A percentile compares a stretch with the other conserved stretches of the same genome.
phyloP scores from a whole-genome alignment of 2,329 filamentous ascomycete species.

The Diaporthe nobilis region DNA sequence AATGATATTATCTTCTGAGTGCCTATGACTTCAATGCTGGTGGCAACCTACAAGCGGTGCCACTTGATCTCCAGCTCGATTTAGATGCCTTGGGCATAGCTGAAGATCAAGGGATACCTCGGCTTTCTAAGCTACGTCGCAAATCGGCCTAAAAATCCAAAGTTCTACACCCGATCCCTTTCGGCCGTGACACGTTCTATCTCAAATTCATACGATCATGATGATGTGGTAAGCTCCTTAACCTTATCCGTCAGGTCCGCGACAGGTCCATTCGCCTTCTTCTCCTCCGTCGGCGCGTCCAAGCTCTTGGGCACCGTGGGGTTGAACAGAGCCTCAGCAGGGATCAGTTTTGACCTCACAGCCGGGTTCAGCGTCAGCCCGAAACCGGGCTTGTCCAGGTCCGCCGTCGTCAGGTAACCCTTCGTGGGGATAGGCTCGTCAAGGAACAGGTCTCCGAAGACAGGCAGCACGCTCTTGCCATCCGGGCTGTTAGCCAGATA shows the following conservation, averaged over 20 bases:
- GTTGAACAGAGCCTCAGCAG: constrained; percentile 80
- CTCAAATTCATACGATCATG: constrained; percentile 17
- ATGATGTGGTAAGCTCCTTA: constrained; percentile 50
- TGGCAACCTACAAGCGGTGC: neutral
- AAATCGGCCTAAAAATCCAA: neutral
- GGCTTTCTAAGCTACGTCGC: neutral
- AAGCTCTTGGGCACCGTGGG: constrained; percentile 67
- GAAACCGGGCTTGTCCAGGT: constrained; percentile 91
- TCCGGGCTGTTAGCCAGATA: constrained; percentile 95
- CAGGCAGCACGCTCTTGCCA: constrained; percentile 88
- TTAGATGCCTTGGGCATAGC: neutral
- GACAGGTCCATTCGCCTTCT: constrained; percentile 46
- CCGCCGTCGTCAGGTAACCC: constrained; percentile 83
- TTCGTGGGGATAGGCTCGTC: constrained; percentile 91
- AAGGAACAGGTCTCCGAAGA: constrained; percentile 91
- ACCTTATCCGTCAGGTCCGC: constrained; percentile 53
- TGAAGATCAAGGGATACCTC: neutral
- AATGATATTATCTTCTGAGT: neutral
- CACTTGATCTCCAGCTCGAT: neutral
- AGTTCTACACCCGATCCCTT: neutral
- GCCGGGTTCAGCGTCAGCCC: constrained; percentile 88
- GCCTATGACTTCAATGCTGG: neutral
- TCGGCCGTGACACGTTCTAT: neutral
- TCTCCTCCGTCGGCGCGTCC: constrained; percentile 42
- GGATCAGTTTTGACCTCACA: constrained; percentile 78